Percentiles rank a stretch among this genome's conserved stretches.
These are phyloP conservation scores for Millerozyma acaciae DNA, from an alignment of 805 yeast genomes.

Conservation along the genomic window DNA sequence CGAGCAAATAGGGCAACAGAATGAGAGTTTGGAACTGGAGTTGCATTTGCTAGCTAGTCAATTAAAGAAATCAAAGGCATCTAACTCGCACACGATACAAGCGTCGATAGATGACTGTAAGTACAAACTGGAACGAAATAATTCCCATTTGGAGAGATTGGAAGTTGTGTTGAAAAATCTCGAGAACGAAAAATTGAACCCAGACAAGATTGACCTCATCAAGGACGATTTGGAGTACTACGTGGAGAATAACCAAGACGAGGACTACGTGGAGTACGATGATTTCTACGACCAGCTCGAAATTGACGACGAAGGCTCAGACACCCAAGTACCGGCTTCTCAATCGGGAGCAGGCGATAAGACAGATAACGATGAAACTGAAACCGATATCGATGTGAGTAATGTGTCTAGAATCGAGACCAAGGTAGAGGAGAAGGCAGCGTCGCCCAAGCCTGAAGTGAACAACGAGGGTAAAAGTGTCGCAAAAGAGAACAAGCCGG, in stretches of 20 bases:
- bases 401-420: constrained; percentile 3
- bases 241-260: constrained; percentile 90
- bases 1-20: constrained; percentile 79
- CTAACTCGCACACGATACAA: constrained; percentile 43
- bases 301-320: constrained; percentile 46
- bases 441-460: constrained; percentile 1
- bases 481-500: background rate
- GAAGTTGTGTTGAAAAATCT: constrained; percentile 74
- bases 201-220: constrained; percentile 69
- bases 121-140: constrained; percentile 66
- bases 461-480: constrained; percentile 4
- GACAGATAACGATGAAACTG: constrained; percentile 4
- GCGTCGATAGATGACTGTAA: constrained; percentile 59
- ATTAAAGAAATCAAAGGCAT: constrained; percentile 47
- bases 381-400: constrained; percentile 3
- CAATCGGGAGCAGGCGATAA: constrained; percentile 17
- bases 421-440: background rate
- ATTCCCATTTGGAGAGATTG: constrained; percentile 70
- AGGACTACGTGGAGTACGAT: constrained; percentile 90
- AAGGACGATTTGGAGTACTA: constrained; percentile 90
- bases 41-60: constrained; percentile 31
- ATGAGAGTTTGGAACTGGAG: constrained; percentile 74
- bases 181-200: constrained; percentile 76
- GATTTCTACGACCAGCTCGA: constrained; percentile 86
- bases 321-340: constrained; percentile 22